Evolutionary conservation across 306 rosid species (phyloP).

Genomic region (Coriaria nepalensis): DNA sequence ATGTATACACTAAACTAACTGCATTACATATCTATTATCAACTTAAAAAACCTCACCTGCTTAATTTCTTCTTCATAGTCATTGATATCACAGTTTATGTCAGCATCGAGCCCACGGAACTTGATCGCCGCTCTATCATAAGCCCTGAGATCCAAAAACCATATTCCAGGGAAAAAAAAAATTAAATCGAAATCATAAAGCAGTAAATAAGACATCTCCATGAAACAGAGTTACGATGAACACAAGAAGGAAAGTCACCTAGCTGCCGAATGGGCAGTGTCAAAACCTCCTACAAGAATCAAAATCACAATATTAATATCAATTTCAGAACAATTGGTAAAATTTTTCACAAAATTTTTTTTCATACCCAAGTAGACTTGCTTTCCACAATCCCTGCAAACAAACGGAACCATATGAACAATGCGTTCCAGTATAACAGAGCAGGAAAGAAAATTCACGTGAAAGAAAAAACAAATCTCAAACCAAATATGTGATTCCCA

Average conservation of each 20-base stretch:
- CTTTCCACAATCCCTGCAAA: conserved; percentile 79
- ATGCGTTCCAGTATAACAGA: conserved; percentile 1
- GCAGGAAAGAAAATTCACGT: not conserved
- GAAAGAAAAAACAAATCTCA: conserved; percentile 7
- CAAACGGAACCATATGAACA: not conserved
- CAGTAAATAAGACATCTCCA: not conserved
- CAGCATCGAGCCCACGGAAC: conserved; percentile 82
- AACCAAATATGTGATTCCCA: conserved; percentile 99
- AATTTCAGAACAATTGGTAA: too few species aligned
- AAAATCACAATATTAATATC: conserved; percentile 1
- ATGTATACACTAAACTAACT: not conserved
- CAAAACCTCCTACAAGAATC: conserved; percentile 61
- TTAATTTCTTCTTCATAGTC: conserved; percentile 77
- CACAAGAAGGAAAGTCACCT: conserved; percentile 18
- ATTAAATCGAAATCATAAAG: too few species aligned
- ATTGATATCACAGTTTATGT: conserved; percentile 64
- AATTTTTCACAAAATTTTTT: not conserved
- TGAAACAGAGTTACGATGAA: conserved; percentile 3
- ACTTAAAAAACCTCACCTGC: conserved; percentile 32
- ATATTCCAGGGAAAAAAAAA: not conserved
- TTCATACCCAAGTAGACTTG: conserved; percentile 86
- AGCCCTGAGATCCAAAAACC: conserved; percentile 35
- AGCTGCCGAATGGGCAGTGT: conserved; percentile 87
- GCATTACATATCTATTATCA: not conserved
- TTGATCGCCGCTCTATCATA: conserved; percentile 95